Base-by-base conservation (phyloP, 1,284 basidiomycete genomes). In the Flammula alnicola region DNA sequence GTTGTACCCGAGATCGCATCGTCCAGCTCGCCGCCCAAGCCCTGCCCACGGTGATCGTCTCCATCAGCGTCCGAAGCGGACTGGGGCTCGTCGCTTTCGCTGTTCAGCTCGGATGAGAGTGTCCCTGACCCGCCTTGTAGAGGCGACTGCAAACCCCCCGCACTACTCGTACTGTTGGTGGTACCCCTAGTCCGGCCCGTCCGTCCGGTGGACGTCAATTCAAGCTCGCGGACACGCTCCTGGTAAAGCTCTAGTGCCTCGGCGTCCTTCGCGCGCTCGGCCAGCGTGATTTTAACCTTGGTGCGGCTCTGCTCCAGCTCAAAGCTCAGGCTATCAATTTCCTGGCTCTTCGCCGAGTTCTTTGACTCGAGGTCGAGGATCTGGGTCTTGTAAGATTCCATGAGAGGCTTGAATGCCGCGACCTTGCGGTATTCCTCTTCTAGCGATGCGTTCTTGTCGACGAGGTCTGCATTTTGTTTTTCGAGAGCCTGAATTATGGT, bases 351-450 rank as follows among this genome's bases (percentile, higher is more conserved):
- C 12, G 76, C 61, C 0, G 85, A 81, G 29, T 75, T 70, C 63
- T 90, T 93, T 32, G 77, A 67, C 68, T 97, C 93, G 14, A 97
- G 78, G 7, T 91, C 86, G 11, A 83, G 76, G 40, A 98, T 90
- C 62, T 96, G 93, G 20, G 75, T 79, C 70, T 94, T 95, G 76
- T 97, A 97, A 3, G 90, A 91, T 58, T 98, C 95, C 82, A 95
- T 88, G 35, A 96, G 76, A 1, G 91, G 88, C 68, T 92, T 95
- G 74, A 91, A 93, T 1, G 87, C 84, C 0, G 88, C 82, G 9
- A 95, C 86, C 63, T 93, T 94, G 64, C 87, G 83, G 62, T 91
- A 88, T 63, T 98, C 93, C 56, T 94, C 92, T 68, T 98, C 95
- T 5, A 98, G 74, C 0, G 87, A 81, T 0, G 93, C 89, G 62